Evolutionary conservation across 2,329 filamentous ascomycete genomes (phyloP), one percentile per base, ranked within the genome.

Genomic region (Huntiella omanensis): DNA sequence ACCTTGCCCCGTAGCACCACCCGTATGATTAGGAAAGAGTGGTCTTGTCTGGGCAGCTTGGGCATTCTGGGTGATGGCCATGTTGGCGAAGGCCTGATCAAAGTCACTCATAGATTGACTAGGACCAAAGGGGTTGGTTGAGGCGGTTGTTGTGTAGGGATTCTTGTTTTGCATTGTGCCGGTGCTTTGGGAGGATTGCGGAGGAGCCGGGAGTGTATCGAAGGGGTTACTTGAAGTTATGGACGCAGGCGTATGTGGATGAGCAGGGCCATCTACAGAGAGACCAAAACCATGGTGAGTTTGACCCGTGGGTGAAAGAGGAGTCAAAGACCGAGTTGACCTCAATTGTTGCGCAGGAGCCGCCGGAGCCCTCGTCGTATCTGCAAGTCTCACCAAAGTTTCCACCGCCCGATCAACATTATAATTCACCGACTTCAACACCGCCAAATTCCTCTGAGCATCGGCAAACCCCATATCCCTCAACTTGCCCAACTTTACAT

Each of bases 381-480:
- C 86, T 19, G 87, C 88, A 35, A 95, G 63, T 53, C 85, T 74
- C 48, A 91, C 75, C 55, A 98, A 63, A 13, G 84, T 75, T 60
- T 96, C 88, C 39, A 96, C 76, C 0, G 88, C 77, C 59, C 76
- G 80, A 54, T 95, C 85, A 49, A 98, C 58, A 56, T 91, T 87
- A 3, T 88, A 87, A 56, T 81, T 78, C 28, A 92, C 70, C 3
- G 82, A 81, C 58, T 86, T 87, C 13, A 98, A 64, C 19, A 95
- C 77, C 45, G 80, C 76, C 4, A 75, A 69, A 56, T 95, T 96
- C 49, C 82, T 75, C 54, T 80, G 83, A 37, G 80, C 77, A 57
- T 98, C 86, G 3, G 66, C 67, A 55, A 98, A 98, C 0, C 91
- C 91, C 86, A 96, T 93, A 48, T 95, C 86, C 47, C 77, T 74